Conservation (phyloP, 2,329 filamentous ascomycete genomes). For the Aspergillus nomiae region DNA sequence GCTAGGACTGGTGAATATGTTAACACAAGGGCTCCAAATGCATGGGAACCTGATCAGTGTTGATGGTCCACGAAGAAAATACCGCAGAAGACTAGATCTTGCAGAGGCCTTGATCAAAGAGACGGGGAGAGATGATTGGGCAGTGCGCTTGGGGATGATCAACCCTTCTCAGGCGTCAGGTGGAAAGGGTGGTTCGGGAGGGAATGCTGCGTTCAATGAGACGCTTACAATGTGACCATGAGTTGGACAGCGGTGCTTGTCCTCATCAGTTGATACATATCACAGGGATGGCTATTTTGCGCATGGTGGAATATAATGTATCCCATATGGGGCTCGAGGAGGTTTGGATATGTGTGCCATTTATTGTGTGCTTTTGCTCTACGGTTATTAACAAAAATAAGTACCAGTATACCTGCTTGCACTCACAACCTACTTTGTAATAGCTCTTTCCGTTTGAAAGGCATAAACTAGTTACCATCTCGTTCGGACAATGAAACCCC, state of each 20-base stretch:
- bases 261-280: too few relatives aligned
- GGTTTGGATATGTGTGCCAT: too few relatives aligned
- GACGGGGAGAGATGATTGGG: background rate
- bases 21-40: background rate
- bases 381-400: too few relatives aligned
- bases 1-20: background rate
- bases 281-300: too few relatives aligned
- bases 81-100: background rate
- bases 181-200: background rate
- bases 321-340: too few relatives aligned
- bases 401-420: too few relatives aligned
- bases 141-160: background rate
- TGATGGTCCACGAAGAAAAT: background rate
- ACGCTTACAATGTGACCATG: background rate
- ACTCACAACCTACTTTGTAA: too few relatives aligned
- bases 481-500: too few relatives aligned
- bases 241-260: background rate
- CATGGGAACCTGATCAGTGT: background rate
- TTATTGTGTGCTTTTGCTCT: too few relatives aligned
- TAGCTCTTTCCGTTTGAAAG: too few relatives aligned
- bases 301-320: too few relatives aligned
- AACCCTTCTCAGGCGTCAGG: background rate
- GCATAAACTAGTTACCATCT: too few relatives aligned
- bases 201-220: background rate
- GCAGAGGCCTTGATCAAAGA: background rate